Evolutionary conservation across 139 green algal species (phyloP).

Genomic region (Chlorella sp.): DNA sequence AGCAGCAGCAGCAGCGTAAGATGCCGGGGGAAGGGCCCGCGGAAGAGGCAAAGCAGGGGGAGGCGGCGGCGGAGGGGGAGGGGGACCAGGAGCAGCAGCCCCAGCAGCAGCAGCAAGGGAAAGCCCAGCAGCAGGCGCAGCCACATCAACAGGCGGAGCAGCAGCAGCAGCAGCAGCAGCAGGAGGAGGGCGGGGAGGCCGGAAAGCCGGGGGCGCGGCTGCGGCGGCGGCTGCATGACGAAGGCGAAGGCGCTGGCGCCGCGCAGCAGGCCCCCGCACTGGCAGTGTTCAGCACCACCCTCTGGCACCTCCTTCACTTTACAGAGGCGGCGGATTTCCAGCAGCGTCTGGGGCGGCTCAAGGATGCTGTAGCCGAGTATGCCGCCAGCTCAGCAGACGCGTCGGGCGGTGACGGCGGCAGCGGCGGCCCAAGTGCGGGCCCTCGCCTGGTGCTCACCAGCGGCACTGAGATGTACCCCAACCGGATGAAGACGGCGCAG

Average conservation of each 20-base stretch:
- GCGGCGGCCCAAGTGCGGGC: neutral
- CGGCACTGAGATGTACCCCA: conserved; percentile 25
- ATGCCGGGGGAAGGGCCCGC: neutral
- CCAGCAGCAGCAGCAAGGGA: neutral
- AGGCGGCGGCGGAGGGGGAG: neutral
- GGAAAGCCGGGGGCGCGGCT: too few relatives aligned
- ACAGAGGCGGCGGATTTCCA: neutral
- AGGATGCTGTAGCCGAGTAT: neutral
- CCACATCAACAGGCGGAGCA: neutral
- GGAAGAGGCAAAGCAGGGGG: neutral
- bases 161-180: conserved; percentile 8
- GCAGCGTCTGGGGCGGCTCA: neutral
- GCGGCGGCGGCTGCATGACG: neutral
- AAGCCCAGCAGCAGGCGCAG: neutral
- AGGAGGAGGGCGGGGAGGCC: neutral
- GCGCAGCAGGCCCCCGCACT: neutral
- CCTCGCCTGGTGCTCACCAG: conserved; percentile 7
- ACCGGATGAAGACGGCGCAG: conserved; percentile 2
- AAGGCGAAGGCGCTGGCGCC: neutral
- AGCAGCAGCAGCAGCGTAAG: conserved; percentile 6
- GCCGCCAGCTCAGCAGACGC: neutral
- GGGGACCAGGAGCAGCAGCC: neutral
- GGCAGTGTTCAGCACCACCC: neutral
- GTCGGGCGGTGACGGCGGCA: neutral
- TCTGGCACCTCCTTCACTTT: conserved; percentile 37